Evolutionary conservation across 1,284 basidiomycete genomes (phyloP).

Genomic region (Neolentinus lepideus): DNA sequence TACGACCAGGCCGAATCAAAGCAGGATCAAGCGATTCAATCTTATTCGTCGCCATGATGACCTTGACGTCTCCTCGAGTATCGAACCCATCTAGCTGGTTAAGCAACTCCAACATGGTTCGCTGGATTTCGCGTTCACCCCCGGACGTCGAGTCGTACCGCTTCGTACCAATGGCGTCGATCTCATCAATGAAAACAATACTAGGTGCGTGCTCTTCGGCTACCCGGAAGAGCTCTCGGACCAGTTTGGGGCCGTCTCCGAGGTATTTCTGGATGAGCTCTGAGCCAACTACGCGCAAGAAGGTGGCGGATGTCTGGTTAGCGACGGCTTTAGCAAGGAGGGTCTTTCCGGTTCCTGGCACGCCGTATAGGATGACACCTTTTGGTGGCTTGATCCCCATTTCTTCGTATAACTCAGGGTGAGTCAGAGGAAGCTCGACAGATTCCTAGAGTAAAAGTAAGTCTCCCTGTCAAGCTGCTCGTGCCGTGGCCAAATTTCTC

Average conservation of each 20-base stretch:
- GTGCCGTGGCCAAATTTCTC: conserved; percentile 10
- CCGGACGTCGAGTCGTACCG: conserved; percentile 97
- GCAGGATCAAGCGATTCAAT: conserved; percentile 97
- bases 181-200: conserved; percentile 99
- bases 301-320: conserved; percentile 98
- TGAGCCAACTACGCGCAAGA: conserved; percentile 95
- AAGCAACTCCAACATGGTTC: conserved; percentile 97
- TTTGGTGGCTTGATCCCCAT: conserved; percentile 99
- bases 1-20: conserved; percentile 95
- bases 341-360: conserved; percentile 98
- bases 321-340: conserved; percentile 97
- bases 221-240: conserved; percentile 94
- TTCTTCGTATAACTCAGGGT: conserved; percentile 98
- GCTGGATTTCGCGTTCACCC: conserved; percentile 97
- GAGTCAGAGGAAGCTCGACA: conserved; percentile 95
- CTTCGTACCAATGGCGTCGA: conserved; percentile 98
- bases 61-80: conserved; percentile 97
- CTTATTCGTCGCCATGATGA: conserved; percentile 90
- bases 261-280: conserved; percentile 99
- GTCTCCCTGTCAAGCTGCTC: neutral
- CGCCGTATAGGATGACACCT: conserved; percentile 98
- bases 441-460: conserved; percentile 63
- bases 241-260: conserved; percentile 98
- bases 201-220: conserved; percentile 98
- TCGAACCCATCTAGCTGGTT: conserved; percentile 99